Evolutionary conservation across 2,329 filamentous ascomycete species (phyloP), one percentile per base, ranked within the genome.

Genomic region (Colletotrichum sp.): DNA sequence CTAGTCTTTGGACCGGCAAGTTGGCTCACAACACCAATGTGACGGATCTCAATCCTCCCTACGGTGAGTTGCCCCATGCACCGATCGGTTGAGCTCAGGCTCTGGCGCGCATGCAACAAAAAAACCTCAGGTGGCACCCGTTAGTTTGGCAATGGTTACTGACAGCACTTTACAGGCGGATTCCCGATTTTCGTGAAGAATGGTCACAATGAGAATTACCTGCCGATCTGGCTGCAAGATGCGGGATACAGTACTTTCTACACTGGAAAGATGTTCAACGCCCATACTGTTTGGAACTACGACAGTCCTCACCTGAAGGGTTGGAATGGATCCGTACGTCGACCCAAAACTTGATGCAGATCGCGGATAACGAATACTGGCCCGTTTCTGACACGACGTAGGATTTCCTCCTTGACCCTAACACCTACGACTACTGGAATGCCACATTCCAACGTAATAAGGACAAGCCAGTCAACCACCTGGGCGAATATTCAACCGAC

Each of bases 391-490:
- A 75, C 55, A 7, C 3, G 6, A 18, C 1, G 10, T 36, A 82
- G 82, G 81, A 81, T 78, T 88, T 93, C 77, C 84, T 94, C 2
- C 84, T 94, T 2, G 92, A 94, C 76, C 93, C 93, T 0, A 90
- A 88, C 78, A 95, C 93, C 0, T 95, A 95, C 79, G 86, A 90
- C 32, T 95, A 94, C 80, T 87, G 92, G 30, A 94, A 94, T 80
- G 86, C 90, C 3, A 92, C 89, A 6, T 93, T 92, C 80, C 90
- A 93, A 76, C 87, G 90, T 12, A 93, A 94, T 78, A 83, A 86
- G 1, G 88, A 92, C 2, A 72, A 72, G 1, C 85, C 85, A 1
- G 79, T 82, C 18, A 85, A 82, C 72, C 84, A 84, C 86, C 0
- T 93, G 39, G 80, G 81, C 10, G 60, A 83, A 36, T 83, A 87